Conservation (phyloP, 2,329 filamentous ascomycete species). For the Diplocarpon rosae region DNA sequence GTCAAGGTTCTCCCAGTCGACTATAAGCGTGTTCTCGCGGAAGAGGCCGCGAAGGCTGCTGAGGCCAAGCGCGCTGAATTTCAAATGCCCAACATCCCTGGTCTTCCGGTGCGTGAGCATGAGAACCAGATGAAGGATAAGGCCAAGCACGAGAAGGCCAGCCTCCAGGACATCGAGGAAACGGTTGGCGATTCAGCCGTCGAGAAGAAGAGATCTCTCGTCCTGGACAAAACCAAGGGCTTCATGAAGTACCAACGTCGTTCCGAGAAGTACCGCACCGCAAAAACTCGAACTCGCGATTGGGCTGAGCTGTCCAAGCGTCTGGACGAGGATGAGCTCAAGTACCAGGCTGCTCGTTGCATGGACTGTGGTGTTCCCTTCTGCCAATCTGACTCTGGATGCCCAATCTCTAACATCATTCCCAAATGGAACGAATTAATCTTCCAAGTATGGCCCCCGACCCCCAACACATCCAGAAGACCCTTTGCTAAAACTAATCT, state of each 20-base stretch:
- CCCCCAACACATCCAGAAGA: not conserved
- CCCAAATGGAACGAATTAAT: constrained; percentile 92
- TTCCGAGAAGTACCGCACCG: constrained; percentile 82
- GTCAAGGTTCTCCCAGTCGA: constrained; percentile 89
- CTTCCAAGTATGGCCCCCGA: constrained; percentile 29
- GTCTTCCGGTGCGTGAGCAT: constrained; percentile 44
- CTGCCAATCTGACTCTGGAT: constrained; percentile 92
- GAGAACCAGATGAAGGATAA: constrained; percentile 46
- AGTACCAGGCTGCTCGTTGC: constrained; percentile 92
- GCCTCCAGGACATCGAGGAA: constrained; percentile 75
- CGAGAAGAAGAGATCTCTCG: constrained; percentile 81
- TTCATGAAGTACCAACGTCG: constrained; percentile 97
- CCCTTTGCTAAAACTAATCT: not conserved
- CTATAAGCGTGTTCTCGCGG: constrained; percentile 85
- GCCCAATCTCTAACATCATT: constrained; percentile 94
- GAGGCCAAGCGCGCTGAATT: constrained; percentile 79
- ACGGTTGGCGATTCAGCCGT: constrained; percentile 72
- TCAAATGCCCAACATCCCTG: constrained; percentile 65
- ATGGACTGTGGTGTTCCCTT: constrained; percentile 99
- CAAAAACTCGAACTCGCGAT: constrained; percentile 76
- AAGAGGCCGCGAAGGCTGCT: constrained; percentile 76
- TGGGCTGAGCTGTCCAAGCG: constrained; percentile 86
- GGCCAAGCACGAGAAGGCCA: constrained; percentile 52
- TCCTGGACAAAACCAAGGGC: constrained; percentile 93
- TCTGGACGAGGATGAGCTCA: constrained; percentile 86